Evolutionary conservation across 106 monocot genomes (phyloP).

Genomic region (Dioscorea zingiberensis): DNA sequence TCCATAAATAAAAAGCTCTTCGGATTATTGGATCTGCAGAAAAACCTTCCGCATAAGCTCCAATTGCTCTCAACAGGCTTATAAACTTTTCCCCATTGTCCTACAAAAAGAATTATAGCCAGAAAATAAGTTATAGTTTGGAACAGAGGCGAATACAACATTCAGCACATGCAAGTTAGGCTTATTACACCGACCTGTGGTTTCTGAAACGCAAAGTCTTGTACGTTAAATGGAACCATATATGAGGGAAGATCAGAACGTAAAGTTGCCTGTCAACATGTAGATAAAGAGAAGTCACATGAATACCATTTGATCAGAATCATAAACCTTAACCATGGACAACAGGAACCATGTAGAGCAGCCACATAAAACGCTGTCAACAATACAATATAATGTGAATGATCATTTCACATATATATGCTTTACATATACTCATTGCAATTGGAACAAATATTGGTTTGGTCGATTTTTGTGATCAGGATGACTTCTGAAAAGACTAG

Average conservation of each 20-base stretch:
- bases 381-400: no score
- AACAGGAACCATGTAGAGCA: no score
- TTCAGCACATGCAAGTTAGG: no score
- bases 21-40: slow-evolving; percentile 64
- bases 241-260: slow-evolving; percentile 80
- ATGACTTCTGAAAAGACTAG: no score
- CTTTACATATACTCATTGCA: no score
- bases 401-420: no score
- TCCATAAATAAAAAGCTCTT: slow-evolving; percentile 78
- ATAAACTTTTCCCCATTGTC: slow-evolving; percentile 76
- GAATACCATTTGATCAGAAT: no score
- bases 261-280: slow-evolving; percentile 52
- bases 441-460: no score
- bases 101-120: slow-evolving; percentile 14
- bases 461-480: no score
- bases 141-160: background rate
- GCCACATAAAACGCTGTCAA: no score
- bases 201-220: slow-evolving; percentile 57
- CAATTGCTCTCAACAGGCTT: slow-evolving; percentile 78
- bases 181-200: slow-evolving; percentile 47
- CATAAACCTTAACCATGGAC: no score
- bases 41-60: slow-evolving; percentile 89
- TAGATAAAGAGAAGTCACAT: background rate
- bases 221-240: slow-evolving; percentile 72
- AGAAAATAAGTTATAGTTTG: background rate